Evolutionary conservation across 306 rosid species (phyloP), one percentile per base, ranked within the genome.

Genomic region (Prunus kanzakura): DNA sequence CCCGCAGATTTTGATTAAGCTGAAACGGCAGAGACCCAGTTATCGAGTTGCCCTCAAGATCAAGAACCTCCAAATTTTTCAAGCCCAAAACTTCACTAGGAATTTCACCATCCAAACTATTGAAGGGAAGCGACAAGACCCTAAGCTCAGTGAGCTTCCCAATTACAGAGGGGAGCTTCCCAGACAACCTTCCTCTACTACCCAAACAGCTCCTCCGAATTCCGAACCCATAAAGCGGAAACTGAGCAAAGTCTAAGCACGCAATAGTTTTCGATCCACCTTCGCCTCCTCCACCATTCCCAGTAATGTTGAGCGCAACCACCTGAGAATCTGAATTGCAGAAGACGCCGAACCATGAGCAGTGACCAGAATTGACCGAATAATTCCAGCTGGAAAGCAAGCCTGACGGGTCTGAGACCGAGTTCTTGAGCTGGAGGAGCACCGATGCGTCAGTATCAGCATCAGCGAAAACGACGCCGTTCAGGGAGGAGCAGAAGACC

Each of bases 171-270:
- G 91, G 79, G 16, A 91, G 35, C 71, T 84, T 87, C 14, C 98
- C 97, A 2, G 72, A 73, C 76, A 93, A 80, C 4, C 85, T 79
- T 23, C 97, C 94, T 3, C 61, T 43, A 43, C 71, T 65, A 4
- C 81, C 84, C 25, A 6, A 49, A 75, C 97, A 88, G n/a, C 69
- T 75, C 74, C 89, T 83, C 68, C 96, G 78, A 57, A 84, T 82
- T n/a, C 96, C 98, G 8, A 86, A 82, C 27, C 97, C 94, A 75
- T 90, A 91, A 47, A 91, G 85, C 8, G 98, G 98, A 75, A 88
- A 93, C 71, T 74, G 65, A 16, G 75, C 43, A 35, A 73, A 87
- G 72, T 85, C 73, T 10, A 86, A 77, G 57, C 98, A 91, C 4
- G 88, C 73, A 23, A 16, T 74, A 0, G 83, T 30, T 23, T 61